phyloP scores from a whole-genome alignment of 495 filamentous ascomycete species.

The Cryomyces minteri region DNA sequence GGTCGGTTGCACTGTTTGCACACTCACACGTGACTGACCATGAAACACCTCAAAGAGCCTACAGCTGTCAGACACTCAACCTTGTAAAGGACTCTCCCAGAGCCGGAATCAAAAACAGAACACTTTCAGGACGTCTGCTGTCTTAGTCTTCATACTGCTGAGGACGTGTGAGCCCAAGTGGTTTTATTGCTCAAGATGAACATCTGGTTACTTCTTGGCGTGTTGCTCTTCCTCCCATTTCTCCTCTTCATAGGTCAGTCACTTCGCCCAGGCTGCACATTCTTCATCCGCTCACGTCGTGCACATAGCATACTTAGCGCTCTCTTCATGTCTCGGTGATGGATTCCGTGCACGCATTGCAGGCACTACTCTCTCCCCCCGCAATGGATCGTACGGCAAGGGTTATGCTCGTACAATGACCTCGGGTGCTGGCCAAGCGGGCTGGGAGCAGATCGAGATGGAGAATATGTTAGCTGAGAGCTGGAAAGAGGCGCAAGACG shows the following conservation, averaged over 20 bases:
- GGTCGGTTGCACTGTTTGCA: too few species aligned
- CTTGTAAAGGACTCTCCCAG: too few species aligned
- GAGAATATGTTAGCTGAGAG: background rate
- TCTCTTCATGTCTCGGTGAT: conserved; percentile 41
- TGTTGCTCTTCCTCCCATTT: conserved; percentile 31
- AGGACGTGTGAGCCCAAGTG: too few species aligned
- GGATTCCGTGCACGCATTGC: conserved; percentile 28
- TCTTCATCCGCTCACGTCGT: background rate
- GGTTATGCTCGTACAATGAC: conserved; percentile 37
- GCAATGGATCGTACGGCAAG: conserved; percentile 29
- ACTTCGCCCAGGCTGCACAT: background rate
- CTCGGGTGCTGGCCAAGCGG: conserved; percentile 4
- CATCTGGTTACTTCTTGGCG: conserved; percentile 27
- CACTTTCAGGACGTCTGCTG: too few species aligned
- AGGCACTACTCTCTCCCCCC: conserved; percentile 19
- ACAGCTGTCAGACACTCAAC: too few species aligned
- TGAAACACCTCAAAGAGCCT: too few species aligned
- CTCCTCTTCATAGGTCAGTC: conserved; percentile 29
- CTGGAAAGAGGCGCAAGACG: too few species aligned
- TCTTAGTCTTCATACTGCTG: too few species aligned
- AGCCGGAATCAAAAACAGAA: too few species aligned
- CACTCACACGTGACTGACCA: too few species aligned
- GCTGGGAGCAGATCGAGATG: background rate
- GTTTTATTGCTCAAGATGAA: conserved; percentile 18
- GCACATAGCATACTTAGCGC: conserved; percentile 30